Base-by-base conservation (phyloP, 257 asterid species). In the Nicotiana undulata region DNA sequence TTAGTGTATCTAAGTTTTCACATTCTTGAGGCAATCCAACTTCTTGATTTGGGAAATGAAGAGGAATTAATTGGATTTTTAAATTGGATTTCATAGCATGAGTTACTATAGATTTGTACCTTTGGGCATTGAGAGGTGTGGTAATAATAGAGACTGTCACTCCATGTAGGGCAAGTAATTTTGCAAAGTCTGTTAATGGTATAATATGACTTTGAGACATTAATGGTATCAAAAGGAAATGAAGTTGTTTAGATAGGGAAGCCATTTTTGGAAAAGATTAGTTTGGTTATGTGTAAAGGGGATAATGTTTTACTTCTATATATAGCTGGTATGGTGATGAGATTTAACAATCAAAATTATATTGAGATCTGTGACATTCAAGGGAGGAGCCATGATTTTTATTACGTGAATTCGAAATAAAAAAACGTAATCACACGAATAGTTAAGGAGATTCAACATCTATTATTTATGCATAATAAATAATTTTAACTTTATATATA, bases 201-300 rank as follows among this genome's bases (percentile, higher is more conserved):
- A 89, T 88, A 66, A 83, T 78, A 82, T 91, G 95, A 63, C 93
- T 90, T 37, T 85, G 92, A 24, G 93, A 87, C 90, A 91, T 84
- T 64, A 87, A 85, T 20, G 95, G 95, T 81, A 88, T 28, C 81
- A 89, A 63, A 46, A 88, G 79, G 68, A 89, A 89, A 82, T 88
- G 93, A 81, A 83, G 90, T 2, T 83, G 20, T 67, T 86, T 70
- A 22, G 31, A 63, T 81, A 5, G 82, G 55, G 65, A 63, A 53
- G 87, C 86, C 94, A 90, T 90, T 63, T 28, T 49, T 26, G 76
- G 16, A 11, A 1, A 3, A 6, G 7, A 32, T 31, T 77, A 17
- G 13, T 17, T 70, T 28, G 24, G 9, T 6, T 18, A 34, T 58
- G 52, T 59, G 37, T 32, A 46, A 31, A 58, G 81, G 67, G 24